Evolutionary conservation across 2,329 filamentous ascomycete species (phyloP), one percentile per base, ranked within the genome.

Genomic region (Ophiocordyceps camponoti-floridani): DNA sequence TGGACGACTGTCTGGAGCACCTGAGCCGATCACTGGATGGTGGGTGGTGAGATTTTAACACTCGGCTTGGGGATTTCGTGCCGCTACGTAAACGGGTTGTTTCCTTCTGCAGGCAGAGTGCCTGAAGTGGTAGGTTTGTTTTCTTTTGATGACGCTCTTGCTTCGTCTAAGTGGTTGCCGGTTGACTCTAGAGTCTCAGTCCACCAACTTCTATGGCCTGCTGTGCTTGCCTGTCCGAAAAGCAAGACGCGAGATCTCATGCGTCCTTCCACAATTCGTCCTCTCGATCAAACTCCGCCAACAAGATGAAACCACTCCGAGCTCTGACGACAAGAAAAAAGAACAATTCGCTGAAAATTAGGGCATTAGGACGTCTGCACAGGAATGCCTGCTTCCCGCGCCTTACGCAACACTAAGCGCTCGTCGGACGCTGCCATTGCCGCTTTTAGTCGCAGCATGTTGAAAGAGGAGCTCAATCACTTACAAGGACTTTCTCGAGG

Each of bases 401-500:
- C 38, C 19, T 40, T 40, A 2, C 38, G 38, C n/a, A 40, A 23
- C 9, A 40, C 18, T 11, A 11, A 40, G n/a, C 38, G 38, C 18
- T 40, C 38, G 18, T 40, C 38, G 7, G 38, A 40, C 12, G 38
- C 38, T 40, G 38, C 11, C 10, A 11, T 10, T 2, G 4, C 3
- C 14, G 13, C 10, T 40, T 9, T 40, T 26, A 40, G 6, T 26
- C 2, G n/a, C 11, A 5, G 13, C 18, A 4, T 11, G 12, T 12
- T 23, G 2, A 4, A 12, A 26, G 38, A 6, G 18, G 3, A 14
- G 5, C 9, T 10, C 38, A 26, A 13, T 13, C 4, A n/a, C 48
- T 48, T 43, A 48, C 48, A 47, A 40, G 47, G 47, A 18, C 27
- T 44, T 13, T 49, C 45, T 27, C 31, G 31, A 10, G 50, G 28